These are phyloP conservation scores for Exophiala alcalophila DNA, from an alignment of 2,329 filamentous ascomycete genomes.

Conservation along the genomic window DNA sequence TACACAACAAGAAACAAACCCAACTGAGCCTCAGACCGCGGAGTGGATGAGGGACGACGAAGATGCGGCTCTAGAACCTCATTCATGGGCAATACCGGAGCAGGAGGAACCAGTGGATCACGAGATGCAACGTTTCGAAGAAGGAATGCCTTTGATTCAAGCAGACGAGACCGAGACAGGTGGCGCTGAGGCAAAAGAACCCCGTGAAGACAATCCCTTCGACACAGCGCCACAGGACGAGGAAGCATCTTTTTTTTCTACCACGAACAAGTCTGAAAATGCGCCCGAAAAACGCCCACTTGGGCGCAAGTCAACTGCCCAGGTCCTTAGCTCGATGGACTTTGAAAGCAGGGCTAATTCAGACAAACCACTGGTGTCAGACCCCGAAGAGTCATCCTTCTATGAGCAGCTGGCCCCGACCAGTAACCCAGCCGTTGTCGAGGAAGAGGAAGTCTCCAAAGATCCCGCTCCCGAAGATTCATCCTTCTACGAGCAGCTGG, in stretches of 20 bases:
- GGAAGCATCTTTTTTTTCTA: conserved; percentile 21
- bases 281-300: conserved; percentile 35
- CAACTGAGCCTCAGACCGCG: conserved; percentile 6
- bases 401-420: too few species aligned
- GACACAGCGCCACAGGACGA: conserved; percentile 15
- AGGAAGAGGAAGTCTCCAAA: too few species aligned
- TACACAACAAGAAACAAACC: conserved; percentile 2
- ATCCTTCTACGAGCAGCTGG: too few species aligned
- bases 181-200: neutral
- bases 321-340: conserved; percentile 58
- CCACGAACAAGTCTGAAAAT: conserved; percentile 3
- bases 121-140: conserved; percentile 24
- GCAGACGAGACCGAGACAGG: neutral
- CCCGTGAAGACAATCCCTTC: conserved; percentile 5
- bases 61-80: conserved; percentile 5
- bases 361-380: conserved; percentile 34
- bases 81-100: conserved; percentile 17
- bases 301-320: conserved; percentile 68
- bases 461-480: too few species aligned
- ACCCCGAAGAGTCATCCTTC: too few species aligned
- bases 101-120: conserved; percentile 14
- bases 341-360: conserved; percentile 30
- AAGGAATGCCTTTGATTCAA: conserved; percentile 28
- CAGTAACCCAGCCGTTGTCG: too few species aligned
- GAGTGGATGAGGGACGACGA: conserved; percentile 12